A percentile compares a stretch with the other conserved stretches of the same genome.
These are phyloP conservation scores for Talaromyces funiculosus DNA, from an alignment of 2,329 filamentous ascomycete genomes.

Conservation along the genomic window DNA sequence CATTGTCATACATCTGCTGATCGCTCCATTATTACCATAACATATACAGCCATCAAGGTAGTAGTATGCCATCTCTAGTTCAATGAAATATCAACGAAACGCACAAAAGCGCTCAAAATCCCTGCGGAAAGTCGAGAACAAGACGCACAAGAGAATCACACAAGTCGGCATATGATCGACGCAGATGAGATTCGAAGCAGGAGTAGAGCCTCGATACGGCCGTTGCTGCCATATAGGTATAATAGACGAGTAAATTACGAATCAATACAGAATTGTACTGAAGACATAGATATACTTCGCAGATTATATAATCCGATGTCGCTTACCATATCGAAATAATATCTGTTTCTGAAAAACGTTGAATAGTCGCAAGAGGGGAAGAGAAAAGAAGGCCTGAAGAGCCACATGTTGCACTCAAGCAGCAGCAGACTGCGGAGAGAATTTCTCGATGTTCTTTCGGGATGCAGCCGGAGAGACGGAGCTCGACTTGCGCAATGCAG, in stretches of 20 bases:
- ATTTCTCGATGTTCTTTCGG: conserved; percentile 33
- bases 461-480: conserved; percentile 35
- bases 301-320: not conserved
- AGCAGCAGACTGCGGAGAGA: conserved; percentile 28
- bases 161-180: not conserved
- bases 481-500: conserved; percentile 29
- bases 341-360: not conserved
- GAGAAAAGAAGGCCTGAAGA: not conserved
- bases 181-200: not conserved
- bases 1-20: conserved; percentile 9
- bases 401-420: not conserved
- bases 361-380: not conserved
- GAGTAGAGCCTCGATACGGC: not conserved
- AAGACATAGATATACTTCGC: not conserved
- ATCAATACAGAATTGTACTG: not conserved
- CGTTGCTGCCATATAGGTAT: not conserved
- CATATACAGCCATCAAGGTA: not conserved
- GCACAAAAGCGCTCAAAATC: not conserved
- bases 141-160: not conserved
- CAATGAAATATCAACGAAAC: not conserved
- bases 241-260: not conserved
- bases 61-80: not conserved
- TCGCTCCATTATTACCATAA: conserved; percentile 1
- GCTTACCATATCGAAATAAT: not conserved
- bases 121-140: not conserved